Conservation (phyloP, 2,329 filamentous ascomycete genomes). For the Microcera coccophila region DNA sequence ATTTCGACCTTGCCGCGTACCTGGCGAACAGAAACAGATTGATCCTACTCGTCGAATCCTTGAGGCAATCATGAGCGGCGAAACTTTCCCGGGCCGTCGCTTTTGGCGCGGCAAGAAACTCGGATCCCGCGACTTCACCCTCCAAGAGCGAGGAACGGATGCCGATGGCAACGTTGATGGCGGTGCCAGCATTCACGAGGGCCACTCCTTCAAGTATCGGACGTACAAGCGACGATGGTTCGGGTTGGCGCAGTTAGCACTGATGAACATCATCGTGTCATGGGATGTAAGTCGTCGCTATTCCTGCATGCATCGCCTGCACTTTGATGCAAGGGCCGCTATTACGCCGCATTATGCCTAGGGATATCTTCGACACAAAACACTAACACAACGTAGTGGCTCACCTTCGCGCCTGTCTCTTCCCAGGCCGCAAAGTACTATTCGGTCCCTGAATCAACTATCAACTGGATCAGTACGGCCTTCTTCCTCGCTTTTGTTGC, state of each 20-base stretch:
- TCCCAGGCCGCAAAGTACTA: constrained; percentile 73
- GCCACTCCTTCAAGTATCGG: constrained; percentile 33
- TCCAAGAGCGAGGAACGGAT: constrained; percentile 23
- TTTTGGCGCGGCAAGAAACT: constrained; percentile 31
- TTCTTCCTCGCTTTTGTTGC: constrained; percentile 82
- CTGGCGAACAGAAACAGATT: too few species aligned
- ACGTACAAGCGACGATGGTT: constrained; percentile 85
- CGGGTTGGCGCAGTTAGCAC: constrained; percentile 74
- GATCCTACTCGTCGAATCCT: not conserved
- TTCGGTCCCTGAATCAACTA: constrained; percentile 63
- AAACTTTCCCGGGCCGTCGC: constrained; percentile 17
- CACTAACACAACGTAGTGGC: constrained; percentile 57
- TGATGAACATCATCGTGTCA: constrained; percentile 88
- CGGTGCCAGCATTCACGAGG: constrained; percentile 26
- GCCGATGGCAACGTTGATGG: constrained; percentile 13
- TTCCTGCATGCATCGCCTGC: too few species aligned
- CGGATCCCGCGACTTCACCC: constrained; percentile 26
- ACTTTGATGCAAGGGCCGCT: too few species aligned
- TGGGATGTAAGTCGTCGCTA: constrained; percentile 90
- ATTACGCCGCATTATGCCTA: not conserved
- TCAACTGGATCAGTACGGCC: constrained; percentile 90
- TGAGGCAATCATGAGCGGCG: constrained; percentile 17
- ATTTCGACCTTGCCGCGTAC: too few species aligned
- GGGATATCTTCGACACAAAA: not conserved
- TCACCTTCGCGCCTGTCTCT: constrained; percentile 84